These are phyloP conservation scores for Coccomyxa subellipsoidea DNA, from an alignment of 163 green algal genomes.

Conservation along the genomic window DNA sequence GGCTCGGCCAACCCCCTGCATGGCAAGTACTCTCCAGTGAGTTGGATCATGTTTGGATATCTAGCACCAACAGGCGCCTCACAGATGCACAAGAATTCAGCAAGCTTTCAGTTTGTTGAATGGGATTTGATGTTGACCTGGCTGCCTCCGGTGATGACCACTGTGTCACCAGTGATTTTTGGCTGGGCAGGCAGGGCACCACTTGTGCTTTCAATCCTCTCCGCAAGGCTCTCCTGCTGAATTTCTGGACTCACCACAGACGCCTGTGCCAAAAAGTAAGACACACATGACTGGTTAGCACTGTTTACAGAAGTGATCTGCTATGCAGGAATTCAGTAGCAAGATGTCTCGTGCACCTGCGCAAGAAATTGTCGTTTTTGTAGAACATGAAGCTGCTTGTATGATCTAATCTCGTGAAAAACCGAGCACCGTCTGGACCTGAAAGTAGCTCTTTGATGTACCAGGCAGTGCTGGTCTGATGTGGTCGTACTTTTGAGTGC, in stretches of 20 bases:
- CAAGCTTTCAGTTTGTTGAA: too few species aligned
- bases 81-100: too few species aligned
- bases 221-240: neutral
- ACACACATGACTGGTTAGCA: neutral
- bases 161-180: constrained; percentile 29
- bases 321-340: too few species aligned
- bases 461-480: neutral
- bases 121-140: constrained; percentile 38
- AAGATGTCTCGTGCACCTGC: neutral
- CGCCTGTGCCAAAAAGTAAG: neutral
- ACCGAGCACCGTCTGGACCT: too few species aligned
- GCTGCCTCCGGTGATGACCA: constrained; percentile 49
- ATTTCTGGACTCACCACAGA: neutral
- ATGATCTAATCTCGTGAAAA: too few species aligned
- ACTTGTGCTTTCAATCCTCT: neutral
- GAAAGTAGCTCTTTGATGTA: too few species aligned
- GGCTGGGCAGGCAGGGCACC: too few species aligned
- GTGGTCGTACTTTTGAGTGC: neutral
- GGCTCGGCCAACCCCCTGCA: constrained; percentile 43
- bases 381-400: too few species aligned
- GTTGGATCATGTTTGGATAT: too few species aligned
- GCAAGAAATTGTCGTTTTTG: neutral
- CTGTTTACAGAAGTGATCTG: too few species aligned
- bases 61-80: too few species aligned
- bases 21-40: too few species aligned